phyloP scores from a whole-genome alignment of 78 protist genomes.

The Neovahlkampfia damariscottae region DNA sequence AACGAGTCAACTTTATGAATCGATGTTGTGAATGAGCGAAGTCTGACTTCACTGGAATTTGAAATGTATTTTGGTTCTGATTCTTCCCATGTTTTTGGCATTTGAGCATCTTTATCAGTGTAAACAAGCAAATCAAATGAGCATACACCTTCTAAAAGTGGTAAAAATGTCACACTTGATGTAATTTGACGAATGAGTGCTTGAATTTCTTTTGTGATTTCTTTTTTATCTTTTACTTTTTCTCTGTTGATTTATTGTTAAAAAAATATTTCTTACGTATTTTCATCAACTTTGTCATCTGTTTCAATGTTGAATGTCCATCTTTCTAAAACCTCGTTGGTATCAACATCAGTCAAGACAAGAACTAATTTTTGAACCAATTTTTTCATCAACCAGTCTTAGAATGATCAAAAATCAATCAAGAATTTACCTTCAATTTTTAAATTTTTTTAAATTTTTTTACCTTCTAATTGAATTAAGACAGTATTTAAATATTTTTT shows the following conservation, averaged over 20 bases:
- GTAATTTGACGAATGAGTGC: conserved; percentile 94
- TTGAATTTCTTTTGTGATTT: conserved; percentile 81
- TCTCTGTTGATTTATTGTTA: too few relatives aligned
- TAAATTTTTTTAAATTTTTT: too few relatives aligned
- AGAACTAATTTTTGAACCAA: conserved; percentile 85
- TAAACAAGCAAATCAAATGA: conserved; percentile 93
- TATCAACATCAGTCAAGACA: conserved; percentile 63
- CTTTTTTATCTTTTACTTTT: conserved; percentile 50
- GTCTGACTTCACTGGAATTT: conserved; percentile 65
- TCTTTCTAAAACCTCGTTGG: conserved; percentile 75
- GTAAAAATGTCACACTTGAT: conserved; percentile 87
- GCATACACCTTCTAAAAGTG: conserved; percentile 66
- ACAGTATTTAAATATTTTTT: conserved; percentile 63
- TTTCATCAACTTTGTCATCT: conserved; percentile 20
- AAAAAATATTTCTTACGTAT: neutral
- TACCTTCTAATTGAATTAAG: conserved; percentile 62
- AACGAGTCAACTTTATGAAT: conserved; percentile 51
- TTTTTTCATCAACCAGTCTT: conserved; percentile 77
- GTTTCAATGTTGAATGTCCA: conserved; percentile 92
- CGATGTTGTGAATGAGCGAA: conserved; percentile 88
- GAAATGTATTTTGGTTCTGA: conserved; percentile 78
- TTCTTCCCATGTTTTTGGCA: conserved; percentile 79
- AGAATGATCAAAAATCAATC: neutral
- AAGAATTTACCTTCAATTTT: neutral
- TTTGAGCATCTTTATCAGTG: conserved; percentile 50